phyloP scores from a whole-genome alignment of 202 grass and related monocot species.

The Schoenoplectus triqueter region DNA sequence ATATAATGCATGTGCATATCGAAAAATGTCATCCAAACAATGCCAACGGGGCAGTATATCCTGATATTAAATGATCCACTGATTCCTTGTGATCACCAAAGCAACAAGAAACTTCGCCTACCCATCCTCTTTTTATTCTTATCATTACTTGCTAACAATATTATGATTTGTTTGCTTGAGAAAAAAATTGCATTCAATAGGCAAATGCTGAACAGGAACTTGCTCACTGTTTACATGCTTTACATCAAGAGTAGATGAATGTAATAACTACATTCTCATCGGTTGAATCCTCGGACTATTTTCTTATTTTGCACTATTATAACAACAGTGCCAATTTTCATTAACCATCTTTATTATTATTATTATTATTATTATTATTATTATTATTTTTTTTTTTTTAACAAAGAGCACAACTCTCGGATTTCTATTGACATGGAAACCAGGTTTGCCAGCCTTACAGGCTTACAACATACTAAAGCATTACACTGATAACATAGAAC shows the following conservation, averaged over 20 bases:
- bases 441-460: too few relatives aligned
- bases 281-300: background rate
- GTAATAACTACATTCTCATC: background rate
- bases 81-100: too few relatives aligned
- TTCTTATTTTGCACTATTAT: background rate
- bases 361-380: too few relatives aligned
- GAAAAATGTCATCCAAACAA: too few relatives aligned
- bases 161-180: slow-evolving; percentile 10
- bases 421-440: too few relatives aligned
- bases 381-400: too few relatives aligned
- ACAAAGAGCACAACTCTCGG: too few relatives aligned
- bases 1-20: too few relatives aligned
- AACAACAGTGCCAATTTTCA: background rate
- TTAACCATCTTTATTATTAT: background rate
- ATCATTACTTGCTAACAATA: background rate
- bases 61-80: too few relatives aligned
- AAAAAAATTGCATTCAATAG: slow-evolving; percentile 6
- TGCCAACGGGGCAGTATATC: too few relatives aligned
- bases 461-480: too few relatives aligned
- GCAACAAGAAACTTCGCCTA: background rate
- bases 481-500: too few relatives aligned
- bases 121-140: background rate
- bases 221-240: slow-evolving; percentile 35
- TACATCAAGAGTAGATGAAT: slow-evolving; percentile 34
- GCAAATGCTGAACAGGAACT: slow-evolving; percentile 28